Evolutionary conservation across 345 rosid genomes (phyloP), one percentile per base, ranked within the genome.

Genomic region (Arabidopsis arenosa): DNA sequence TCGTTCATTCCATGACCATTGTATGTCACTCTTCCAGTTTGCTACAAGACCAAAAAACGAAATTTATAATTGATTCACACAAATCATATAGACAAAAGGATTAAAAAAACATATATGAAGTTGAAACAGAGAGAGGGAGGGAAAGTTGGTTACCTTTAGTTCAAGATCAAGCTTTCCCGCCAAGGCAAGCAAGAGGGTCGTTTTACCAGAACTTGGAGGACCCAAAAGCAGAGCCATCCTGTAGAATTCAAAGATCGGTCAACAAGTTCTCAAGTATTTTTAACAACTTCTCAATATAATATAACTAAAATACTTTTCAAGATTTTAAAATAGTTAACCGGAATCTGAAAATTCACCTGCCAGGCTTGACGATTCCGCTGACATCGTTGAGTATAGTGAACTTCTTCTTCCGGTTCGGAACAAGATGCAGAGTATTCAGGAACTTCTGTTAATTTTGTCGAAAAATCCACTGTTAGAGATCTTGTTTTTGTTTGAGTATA

Each of bases 131-230:
- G 11, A 32, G 35, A 54, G 43, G 49, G 9, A 21, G 44, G 43
- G 2, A 67, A 15, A 76, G 12, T 26, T 39, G 11, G 21, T 18
- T 47, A 92, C 96, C 91, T 86, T 82, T 11, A 90, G 86, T 28
- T 61, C 63, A 1, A 71, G 40, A 77, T 85, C 91, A 69, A 92
- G 97, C 83, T 84, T 90, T 60, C 92, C 93, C 14, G 93, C 92
- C 75, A 92, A 80, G 55, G 96, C 92, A 81, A 90, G 79, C 78
- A 92, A 45, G 2, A 92, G 91, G 0, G 93, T 86, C 5, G 96
- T 92, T 82, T 92, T 92, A 7, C 97, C 97, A 37, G 97, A 88
- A 69, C 88, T 75, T 47, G 96, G 96, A 68, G 97, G 97, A 54
- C 97, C 97, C 81, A 92, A 75, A 36, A 92, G 93, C 84, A 92